Conservation (phyloP, 2,329 filamentous ascomycete species). For the Aureobasidium pullulans region DNA sequence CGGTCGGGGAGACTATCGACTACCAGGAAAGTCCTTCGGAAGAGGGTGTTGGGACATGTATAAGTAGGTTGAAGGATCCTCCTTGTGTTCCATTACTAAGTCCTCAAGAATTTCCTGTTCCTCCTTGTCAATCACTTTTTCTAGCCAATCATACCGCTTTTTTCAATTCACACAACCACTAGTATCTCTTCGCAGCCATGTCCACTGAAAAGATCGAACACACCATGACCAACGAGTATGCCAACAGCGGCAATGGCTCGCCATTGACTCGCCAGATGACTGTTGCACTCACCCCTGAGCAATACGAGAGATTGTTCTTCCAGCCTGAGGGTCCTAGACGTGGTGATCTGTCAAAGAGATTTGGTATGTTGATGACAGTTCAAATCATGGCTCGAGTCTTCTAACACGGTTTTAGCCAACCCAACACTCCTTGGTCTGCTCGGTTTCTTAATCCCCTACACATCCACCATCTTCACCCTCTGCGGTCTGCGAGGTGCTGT, state of each 20-base stretch:
- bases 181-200: not conserved
- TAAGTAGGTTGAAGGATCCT: conserved; percentile 3
- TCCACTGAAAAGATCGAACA: conserved; percentile 12
- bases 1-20: not conserved
- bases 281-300: conserved; percentile 20
- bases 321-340: conserved; percentile 19
- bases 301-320: conserved; percentile 25
- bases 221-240: not conserved
- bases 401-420: conserved; percentile 16
- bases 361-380: conserved; percentile 15
- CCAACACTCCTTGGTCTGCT: conserved; percentile 24
- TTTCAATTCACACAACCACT: not conserved
- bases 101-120: not conserved
- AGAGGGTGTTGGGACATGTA: not conserved
- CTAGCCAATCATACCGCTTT: not conserved
- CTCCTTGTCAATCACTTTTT: not conserved
- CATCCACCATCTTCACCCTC: conserved; percentile 22
- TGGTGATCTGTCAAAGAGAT: conserved; percentile 22
- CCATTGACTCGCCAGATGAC: conserved; percentile 22
- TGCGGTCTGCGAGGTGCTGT: conserved; percentile 19
- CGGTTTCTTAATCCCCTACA: conserved; percentile 23
- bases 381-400: too few species aligned
- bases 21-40: not conserved
- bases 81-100: not conserved
- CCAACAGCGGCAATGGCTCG: not conserved